Evolutionary conservation across 768 basidiomycete species (phyloP).

Genomic region (Lyophyllum semitale): DNA sequence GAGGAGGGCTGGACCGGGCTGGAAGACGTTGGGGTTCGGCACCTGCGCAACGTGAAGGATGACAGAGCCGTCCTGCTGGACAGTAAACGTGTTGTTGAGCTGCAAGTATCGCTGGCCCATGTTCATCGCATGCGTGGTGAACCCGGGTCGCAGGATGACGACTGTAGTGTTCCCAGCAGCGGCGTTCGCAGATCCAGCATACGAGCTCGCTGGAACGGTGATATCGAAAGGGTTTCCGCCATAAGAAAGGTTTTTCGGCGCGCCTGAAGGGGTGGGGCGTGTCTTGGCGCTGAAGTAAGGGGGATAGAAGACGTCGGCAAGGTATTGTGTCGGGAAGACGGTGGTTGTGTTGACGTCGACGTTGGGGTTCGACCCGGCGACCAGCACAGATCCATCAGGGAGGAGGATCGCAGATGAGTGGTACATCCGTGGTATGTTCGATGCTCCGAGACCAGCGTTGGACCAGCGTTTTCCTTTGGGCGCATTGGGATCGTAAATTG

Average conservation of each 20-base stretch:
- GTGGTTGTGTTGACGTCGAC: conserved; percentile 69
- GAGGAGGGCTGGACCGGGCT: conserved; percentile 84
- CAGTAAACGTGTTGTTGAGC: conserved; percentile 83
- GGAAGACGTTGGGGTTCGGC: conserved; percentile 83
- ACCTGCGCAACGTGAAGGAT: conserved; percentile 79
- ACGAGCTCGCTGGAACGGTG: conserved; percentile 63
- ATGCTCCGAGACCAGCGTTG: no score
- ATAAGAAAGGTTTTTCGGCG: conserved; percentile 76
- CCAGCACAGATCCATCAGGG: conserved; percentile 81
- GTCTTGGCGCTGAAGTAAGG: conserved; percentile 73
- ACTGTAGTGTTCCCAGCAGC: conserved; percentile 77
- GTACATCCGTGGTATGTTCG: conserved; percentile 79
- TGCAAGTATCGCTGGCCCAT: conserved; percentile 76
- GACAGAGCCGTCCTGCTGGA: conserved; percentile 73
- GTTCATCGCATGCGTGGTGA: conserved; percentile 79
- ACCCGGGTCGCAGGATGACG: conserved; percentile 80
- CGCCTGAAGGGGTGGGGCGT: conserved; percentile 69
- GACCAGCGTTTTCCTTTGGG: conserved; percentile 70
- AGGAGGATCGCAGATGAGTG: conserved; percentile 89
- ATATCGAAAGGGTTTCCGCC: conserved; percentile 84
- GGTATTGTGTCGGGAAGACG: conserved; percentile 75
- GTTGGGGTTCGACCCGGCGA: conserved; percentile 94
- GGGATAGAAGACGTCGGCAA: conserved; percentile 89
- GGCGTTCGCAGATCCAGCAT: conserved; percentile 64
- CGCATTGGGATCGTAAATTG: conserved; percentile 78